Conservation (phyloP, 805 yeast species). For the Ogataea kodamae region DNA sequence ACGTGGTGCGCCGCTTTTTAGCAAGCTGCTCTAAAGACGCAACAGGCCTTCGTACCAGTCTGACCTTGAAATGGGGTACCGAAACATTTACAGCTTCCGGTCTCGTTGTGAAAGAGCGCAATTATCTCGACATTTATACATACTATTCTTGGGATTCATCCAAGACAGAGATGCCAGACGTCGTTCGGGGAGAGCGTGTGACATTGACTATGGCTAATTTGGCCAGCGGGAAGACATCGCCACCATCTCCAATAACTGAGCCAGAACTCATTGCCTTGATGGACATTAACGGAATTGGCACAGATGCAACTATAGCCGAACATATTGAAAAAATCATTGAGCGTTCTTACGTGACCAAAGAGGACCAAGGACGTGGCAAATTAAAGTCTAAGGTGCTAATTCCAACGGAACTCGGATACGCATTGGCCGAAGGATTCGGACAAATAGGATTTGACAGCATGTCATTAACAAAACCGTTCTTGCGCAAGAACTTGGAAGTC, state of each 20-base stretch:
- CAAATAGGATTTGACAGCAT: conserved; percentile 65
- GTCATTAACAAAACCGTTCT: conserved; percentile 83
- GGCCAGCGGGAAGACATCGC: conserved; percentile 69
- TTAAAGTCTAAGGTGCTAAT: conserved; percentile 44
- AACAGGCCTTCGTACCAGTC: conserved; percentile 62
- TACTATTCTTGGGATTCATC: conserved; percentile 77
- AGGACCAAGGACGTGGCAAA: conserved; percentile 36
- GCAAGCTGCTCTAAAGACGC: conserved; percentile 95
- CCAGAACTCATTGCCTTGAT: conserved; percentile 85
- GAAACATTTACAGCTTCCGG: conserved; percentile 78
- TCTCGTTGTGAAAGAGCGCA: conserved; percentile 63
- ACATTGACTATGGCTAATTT: conserved; percentile 55
- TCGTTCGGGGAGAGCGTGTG: conserved; percentile 54
- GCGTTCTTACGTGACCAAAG: conserved; percentile 62
- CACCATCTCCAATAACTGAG: conserved; percentile 86
- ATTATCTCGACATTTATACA: conserved; percentile 76
- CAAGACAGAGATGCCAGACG: conserved; percentile 56
- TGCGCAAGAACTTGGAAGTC: conserved; percentile 72
- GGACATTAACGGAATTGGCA: conserved; percentile 98
- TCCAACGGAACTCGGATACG: conserved; percentile 83
- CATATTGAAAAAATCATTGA: conserved; percentile 79
- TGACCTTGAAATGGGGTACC: conserved; percentile 69
- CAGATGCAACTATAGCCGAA: conserved; percentile 98
- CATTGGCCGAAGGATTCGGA: conserved; percentile 85
- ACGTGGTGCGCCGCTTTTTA: conserved; percentile 76